phyloP scores from a whole-genome alignment of 495 filamentous ascomycete genomes.

The Aspergillus avenaceus region DNA sequence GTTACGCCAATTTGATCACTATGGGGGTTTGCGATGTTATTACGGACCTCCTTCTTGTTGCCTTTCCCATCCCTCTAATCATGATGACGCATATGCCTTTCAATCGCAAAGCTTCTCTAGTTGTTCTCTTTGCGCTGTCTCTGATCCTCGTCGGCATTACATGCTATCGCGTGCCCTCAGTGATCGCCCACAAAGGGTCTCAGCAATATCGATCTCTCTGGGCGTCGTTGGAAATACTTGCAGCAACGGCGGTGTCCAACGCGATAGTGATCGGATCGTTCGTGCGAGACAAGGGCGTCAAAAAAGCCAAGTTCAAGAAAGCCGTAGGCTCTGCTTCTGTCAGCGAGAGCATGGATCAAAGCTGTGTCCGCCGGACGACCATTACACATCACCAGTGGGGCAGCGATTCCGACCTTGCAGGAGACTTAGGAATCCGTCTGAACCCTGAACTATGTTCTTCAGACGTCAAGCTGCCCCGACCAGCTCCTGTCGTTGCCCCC shows the following conservation, averaged over 20 bases:
- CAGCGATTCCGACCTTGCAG: slow-evolving; percentile 75
- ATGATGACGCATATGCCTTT: slow-evolving; percentile 64
- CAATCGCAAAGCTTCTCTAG: slow-evolving; percentile 62
- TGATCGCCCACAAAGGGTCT: slow-evolving; percentile 56
- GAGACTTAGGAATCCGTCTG: slow-evolving; percentile 64
- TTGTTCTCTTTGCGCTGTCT: slow-evolving; percentile 77
- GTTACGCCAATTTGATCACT: slow-evolving; percentile 78
- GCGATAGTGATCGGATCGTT: slow-evolving; percentile 77
- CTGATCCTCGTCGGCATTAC: slow-evolving; percentile 70
- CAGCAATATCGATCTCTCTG: slow-evolving; percentile 75
- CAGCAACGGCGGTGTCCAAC: slow-evolving; percentile 73
- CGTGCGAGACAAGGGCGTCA: slow-evolving; percentile 71
- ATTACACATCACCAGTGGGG: slow-evolving; percentile 67
- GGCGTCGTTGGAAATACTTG: slow-evolving; percentile 74
- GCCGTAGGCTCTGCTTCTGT: slow-evolving; percentile 50
- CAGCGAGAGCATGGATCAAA: slow-evolving; percentile 47
- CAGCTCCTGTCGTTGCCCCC: slow-evolving; percentile 33
- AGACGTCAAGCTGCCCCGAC: slow-evolving; percentile 28
- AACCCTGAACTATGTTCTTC: slow-evolving; percentile 53
- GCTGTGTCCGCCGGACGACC: slow-evolving; percentile 44
- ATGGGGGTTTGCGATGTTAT: slow-evolving; percentile 84
- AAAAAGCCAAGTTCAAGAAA: slow-evolving; percentile 68
- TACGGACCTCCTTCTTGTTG: slow-evolving; percentile 81
- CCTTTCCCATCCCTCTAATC: slow-evolving; percentile 86
- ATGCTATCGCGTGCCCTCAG: slow-evolving; percentile 68